These are phyloP conservation scores for Penicillium frequentans DNA, from an alignment of 2,329 filamentous ascomycete species.

Conservation along the genomic window DNA sequence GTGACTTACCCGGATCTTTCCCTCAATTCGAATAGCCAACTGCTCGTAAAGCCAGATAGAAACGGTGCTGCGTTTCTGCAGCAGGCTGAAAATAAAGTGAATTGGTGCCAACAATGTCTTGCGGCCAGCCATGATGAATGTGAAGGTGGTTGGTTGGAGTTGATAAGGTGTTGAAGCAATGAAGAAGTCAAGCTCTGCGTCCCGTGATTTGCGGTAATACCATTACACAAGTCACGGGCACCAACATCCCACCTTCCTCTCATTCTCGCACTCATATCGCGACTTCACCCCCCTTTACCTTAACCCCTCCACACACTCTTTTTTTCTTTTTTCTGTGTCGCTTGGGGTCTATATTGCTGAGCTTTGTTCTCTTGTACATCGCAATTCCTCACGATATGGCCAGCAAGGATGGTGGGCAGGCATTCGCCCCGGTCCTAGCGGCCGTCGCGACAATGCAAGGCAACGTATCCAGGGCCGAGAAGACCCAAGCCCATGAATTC, in stretches of 20 bases:
- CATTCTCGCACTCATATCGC: slow-evolving; percentile 11
- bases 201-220: slow-evolving; percentile 27
- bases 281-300: slow-evolving; percentile 4
- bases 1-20: slow-evolving; percentile 79
- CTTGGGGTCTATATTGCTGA: neutral
- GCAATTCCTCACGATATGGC: slow-evolving; percentile 57
- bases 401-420: slow-evolving; percentile 65
- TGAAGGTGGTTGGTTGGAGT: slow-evolving; percentile 1
- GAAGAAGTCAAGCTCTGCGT: slow-evolving; percentile 23
- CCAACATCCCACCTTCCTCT: slow-evolving; percentile 25
- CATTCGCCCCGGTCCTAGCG: slow-evolving; percentile 80
- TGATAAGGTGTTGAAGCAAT: slow-evolving; percentile 6
- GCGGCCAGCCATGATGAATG: slow-evolving; percentile 53
- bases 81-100: slow-evolving; percentile 92
- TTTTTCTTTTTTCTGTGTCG: neutral
- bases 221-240: slow-evolving; percentile 20
- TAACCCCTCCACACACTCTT: slow-evolving; percentile 5
- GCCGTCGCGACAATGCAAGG: slow-evolving; percentile 89
- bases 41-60: slow-evolving; percentile 98
- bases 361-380: neutral
- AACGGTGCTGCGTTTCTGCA: slow-evolving; percentile 79
- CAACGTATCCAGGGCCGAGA: slow-evolving; percentile 75
- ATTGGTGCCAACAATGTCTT: slow-evolving; percentile 74
- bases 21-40: slow-evolving; percentile 88
- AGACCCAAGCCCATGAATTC: slow-evolving; percentile 87